Conservation (phyloP, 2,329 filamentous ascomycete species). For the Stylonectria norvegica region DNA sequence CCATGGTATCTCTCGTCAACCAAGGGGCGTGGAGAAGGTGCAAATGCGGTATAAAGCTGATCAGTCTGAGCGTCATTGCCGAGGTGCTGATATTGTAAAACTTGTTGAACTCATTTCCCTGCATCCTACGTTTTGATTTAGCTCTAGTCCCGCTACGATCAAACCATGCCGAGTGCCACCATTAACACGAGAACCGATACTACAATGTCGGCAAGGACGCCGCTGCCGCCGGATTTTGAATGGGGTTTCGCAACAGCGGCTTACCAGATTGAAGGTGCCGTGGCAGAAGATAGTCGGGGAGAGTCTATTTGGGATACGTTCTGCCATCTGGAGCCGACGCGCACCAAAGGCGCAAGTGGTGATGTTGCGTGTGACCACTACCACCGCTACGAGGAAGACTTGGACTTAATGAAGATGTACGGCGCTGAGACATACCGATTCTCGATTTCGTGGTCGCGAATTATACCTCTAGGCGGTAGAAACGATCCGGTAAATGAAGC, state of each 20-base stretch:
- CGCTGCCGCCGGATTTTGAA: constrained; percentile 36
- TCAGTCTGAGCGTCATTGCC: too few relatives aligned
- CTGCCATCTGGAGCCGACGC: constrained; percentile 38
- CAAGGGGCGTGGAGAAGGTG: too few relatives aligned
- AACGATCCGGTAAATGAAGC: constrained; percentile 60
- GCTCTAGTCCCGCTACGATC: background rate
- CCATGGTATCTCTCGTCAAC: too few relatives aligned
- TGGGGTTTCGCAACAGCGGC: constrained; percentile 43
- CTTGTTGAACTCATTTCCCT: background rate
- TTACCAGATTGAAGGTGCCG: constrained; percentile 44
- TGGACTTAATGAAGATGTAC: constrained; percentile 55
- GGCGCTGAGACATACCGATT: constrained; percentile 62
- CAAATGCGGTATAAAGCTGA: too few relatives aligned
- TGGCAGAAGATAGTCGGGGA: constrained; percentile 39
- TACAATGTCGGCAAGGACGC: constrained; percentile 1
- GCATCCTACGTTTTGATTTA: background rate
- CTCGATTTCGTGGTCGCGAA: constrained; percentile 63
- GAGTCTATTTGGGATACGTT: constrained; percentile 43
- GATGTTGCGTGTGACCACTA: constrained; percentile 48
- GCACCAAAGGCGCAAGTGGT: constrained; percentile 40
- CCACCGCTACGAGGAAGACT: constrained; percentile 47
- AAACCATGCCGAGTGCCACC: background rate
- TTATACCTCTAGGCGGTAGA: constrained; percentile 62
- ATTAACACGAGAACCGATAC: background rate
- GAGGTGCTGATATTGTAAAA: too few relatives aligned